Base-by-base conservation (phyloP, 345 rosid genomes). In the Hypericum perforatum region DNA sequence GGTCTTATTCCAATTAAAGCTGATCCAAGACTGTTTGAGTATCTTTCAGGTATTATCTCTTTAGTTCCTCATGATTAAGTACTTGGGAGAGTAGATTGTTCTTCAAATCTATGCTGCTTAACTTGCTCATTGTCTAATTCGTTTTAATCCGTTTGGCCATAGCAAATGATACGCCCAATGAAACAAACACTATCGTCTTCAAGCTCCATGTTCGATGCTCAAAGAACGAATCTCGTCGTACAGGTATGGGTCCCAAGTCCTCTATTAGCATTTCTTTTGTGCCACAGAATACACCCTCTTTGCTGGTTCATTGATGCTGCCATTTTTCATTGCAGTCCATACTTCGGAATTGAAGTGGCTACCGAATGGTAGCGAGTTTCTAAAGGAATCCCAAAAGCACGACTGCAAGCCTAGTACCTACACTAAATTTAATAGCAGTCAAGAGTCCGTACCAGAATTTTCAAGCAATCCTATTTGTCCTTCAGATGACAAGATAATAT, bases 181-280 rank as follows among this genome's bases (percentile, higher is more conserved):
- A 88, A 63, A 92, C 80, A 82, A 92, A 85, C 65, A 88, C 95
- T 45, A 77, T 92, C 56, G 98, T 88, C 55, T 88, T 88, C 70
- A 92, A 88, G 60, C 97, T 92, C 60, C 91, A 88, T 76, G 86
- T 56, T 46, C 62, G 36, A 37, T 92, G 97, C 70, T 45, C 75
- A 22, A 57, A 38, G 45, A 68, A 74, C 5, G 69, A 15, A 48
- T 61, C 78, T 7, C 91, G 95, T 41, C 54, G 62, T 37, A 67
- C 75, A 56, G 96, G 96, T 92, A 72, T 42, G 53, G 32, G 40
- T 14, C 42, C 44, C 39, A 15, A 45, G 11, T 36, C 50, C 12
- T 62, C 9, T 44, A 39, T 7, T 43, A 7, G 16, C 42, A 12
- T n/a, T 8, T 5, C 11, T 37, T 63, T 15, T 37, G 2, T 57